These are phyloP conservation scores for Euphrasia confusa DNA, from an alignment of 257 asterid species.

Conservation along the genomic window DNA sequence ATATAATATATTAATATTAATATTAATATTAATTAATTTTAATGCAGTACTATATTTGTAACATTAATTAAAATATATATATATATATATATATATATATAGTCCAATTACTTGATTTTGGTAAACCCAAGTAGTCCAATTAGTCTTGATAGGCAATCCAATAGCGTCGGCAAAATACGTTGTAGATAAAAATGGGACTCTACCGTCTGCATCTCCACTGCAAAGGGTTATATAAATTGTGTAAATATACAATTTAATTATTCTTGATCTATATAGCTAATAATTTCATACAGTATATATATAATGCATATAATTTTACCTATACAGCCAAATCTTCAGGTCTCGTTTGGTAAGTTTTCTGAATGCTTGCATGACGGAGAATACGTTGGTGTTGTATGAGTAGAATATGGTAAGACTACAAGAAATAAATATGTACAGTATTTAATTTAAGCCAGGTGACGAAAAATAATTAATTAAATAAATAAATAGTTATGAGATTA, in stretches of 20 bases:
- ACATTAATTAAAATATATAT: no score
- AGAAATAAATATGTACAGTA: neutral
- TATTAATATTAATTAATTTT: no score
- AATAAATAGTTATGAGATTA: neutral
- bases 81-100: neutral
- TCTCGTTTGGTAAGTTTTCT: constrained; percentile 59
- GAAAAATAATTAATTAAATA: neutral
- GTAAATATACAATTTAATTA: no score
- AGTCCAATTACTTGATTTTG: neutral
- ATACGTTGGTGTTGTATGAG: constrained; percentile 41
- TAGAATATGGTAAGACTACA: constrained; percentile 45
- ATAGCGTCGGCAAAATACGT: neutral
- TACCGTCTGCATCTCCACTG: neutral
- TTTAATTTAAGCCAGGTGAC: neutral
- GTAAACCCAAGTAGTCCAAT: neutral
- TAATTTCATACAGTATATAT: no score
- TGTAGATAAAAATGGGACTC: neutral
- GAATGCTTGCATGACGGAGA: constrained; percentile 60
- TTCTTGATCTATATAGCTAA: no score
- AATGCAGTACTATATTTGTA: no score
- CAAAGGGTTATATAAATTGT: no score
- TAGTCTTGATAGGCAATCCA: neutral
- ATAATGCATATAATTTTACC: constrained; percentile 32
- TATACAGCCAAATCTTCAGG: constrained; percentile 85
- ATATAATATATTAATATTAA: no score